These are phyloP conservation scores for Fusarium temperatum DNA, from an alignment of 2,329 filamentous ascomycete species.

Conservation along the genomic window DNA sequence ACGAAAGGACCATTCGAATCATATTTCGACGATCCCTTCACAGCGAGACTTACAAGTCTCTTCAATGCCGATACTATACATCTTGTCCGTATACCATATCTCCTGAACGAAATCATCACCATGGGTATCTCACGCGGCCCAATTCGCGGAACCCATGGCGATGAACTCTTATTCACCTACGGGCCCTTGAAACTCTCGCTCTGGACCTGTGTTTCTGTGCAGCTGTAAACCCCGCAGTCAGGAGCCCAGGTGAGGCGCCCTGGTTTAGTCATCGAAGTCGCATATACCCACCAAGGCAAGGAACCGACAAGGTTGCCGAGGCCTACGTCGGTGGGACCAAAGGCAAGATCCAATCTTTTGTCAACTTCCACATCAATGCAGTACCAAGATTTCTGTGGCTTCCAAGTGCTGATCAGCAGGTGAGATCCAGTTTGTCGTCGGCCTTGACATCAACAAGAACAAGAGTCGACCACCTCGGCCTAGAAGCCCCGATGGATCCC, in stretches of 20 bases:
- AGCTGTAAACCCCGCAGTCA: background rate
- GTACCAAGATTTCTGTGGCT: no score
- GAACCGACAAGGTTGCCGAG: background rate
- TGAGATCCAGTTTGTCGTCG: no score
- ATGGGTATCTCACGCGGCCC: background rate
- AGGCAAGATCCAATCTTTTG: background rate
- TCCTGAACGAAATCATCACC: background rate
- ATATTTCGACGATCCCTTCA: background rate
- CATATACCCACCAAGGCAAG: background rate
- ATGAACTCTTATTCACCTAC: background rate
- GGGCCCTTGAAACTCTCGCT: no score
- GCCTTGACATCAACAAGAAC: no score
- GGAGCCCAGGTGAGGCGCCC: background rate
- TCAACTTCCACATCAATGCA: no score
- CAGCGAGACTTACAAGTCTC: no score
- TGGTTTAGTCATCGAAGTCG: background rate
- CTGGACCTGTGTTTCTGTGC: no score
- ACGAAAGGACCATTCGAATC: background rate
- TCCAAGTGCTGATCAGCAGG: rapidly evolving
- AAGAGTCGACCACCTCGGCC: no score
- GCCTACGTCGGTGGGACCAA: background rate
- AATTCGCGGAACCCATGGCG: no score
- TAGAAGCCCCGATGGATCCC: no score
- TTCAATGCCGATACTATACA: background rate
- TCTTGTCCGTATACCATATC: background rate